These are phyloP conservation scores for Dactylellina haptotyla DNA, from an alignment of 2,329 filamentous ascomycete species.

Conservation along the genomic window DNA sequence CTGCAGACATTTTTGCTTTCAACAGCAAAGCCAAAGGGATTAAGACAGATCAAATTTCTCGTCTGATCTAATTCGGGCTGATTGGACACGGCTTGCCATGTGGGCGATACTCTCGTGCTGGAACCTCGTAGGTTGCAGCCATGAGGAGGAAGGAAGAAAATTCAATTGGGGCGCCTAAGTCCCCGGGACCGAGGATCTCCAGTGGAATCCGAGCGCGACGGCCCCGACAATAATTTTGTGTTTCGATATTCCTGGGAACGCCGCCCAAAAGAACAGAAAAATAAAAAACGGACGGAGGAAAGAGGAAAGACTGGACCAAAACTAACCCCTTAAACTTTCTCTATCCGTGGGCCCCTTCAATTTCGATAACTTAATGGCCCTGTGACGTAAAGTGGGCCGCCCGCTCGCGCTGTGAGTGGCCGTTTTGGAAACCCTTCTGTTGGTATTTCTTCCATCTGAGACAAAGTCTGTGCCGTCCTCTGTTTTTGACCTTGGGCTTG, in stretches of 20 bases:
- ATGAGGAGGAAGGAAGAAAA: slow-evolving; percentile 1
- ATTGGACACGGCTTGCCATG: slow-evolving; percentile 38
- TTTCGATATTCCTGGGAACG: slow-evolving; percentile 46
- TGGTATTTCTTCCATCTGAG: slow-evolving; percentile 45
- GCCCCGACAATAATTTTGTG: slow-evolving; percentile 45
- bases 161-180: slow-evolving; percentile 38
- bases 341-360: slow-evolving; percentile 35
- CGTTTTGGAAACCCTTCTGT: slow-evolving; percentile 24
- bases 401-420: slow-evolving; percentile 34
- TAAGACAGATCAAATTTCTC: slow-evolving; percentile 15
- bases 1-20: slow-evolving; percentile 40
- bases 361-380: slow-evolving; percentile 37
- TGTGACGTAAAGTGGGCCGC: slow-evolving; percentile 54
- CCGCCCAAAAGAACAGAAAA: background rate
- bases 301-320: too few relatives aligned
- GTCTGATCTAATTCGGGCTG: slow-evolving; percentile 46
- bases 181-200: slow-evolving; percentile 29
- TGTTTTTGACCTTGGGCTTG: slow-evolving; percentile 31
- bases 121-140: slow-evolving; percentile 39
- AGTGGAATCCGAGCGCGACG: slow-evolving; percentile 53
- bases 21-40: background rate
- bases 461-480: slow-evolving; percentile 54
- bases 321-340: slow-evolving; percentile 27
- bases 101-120: slow-evolving; percentile 34
- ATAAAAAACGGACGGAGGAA: background rate